Percentiles rank a stretch among this genome's conserved stretches.
These are phyloP conservation scores for Naumovozyma castellii DNA, from an alignment of 805 yeast genomes.

Conservation along the genomic window DNA sequence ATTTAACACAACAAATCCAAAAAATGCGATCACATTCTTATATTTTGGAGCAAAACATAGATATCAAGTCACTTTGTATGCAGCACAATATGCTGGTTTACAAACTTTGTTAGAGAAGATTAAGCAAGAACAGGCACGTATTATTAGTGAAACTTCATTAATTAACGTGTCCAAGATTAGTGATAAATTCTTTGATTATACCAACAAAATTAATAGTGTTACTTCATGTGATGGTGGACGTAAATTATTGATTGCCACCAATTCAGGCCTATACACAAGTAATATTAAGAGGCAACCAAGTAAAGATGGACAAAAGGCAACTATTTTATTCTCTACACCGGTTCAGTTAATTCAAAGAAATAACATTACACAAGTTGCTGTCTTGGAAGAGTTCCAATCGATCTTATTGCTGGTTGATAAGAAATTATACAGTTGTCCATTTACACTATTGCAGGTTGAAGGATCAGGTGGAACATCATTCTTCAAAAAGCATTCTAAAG, in stretches of 20 bases:
- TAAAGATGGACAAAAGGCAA: conserved; percentile 39
- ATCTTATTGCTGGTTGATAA: conserved; percentile 76
- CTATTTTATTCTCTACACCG: conserved; percentile 57
- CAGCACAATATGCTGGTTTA: conserved; percentile 46
- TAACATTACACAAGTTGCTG: conserved; percentile 82
- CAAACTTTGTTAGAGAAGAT: conserved; percentile 74
- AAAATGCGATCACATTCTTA: conserved; percentile 28
- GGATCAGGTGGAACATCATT: conserved; percentile 33
- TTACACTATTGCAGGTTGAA: conserved; percentile 46
- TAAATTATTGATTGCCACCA: conserved; percentile 83
- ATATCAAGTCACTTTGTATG: conserved; percentile 36
- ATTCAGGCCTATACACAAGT: conserved; percentile 78
- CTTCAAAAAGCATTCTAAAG: conserved; percentile 55
- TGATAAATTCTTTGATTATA: conserved; percentile 63
- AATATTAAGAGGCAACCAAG: conserved; percentile 46
- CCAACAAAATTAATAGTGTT: conserved; percentile 77
- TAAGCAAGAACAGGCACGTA: conserved; percentile 64
- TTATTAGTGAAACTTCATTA: conserved; percentile 66
- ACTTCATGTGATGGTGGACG: conserved; percentile 93
- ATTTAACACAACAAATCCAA: conserved; percentile 16
- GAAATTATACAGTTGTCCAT: conserved; percentile 64
- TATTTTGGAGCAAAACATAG: conserved; percentile 32
- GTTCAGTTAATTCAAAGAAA: conserved; percentile 61
- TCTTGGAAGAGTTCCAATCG: conserved; percentile 81
- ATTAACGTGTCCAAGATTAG: conserved; percentile 69